phyloP scores from a whole-genome alignment of 225 moss, liverwort and hornwort genomes.

The Pseudisothecium myosuroides region DNA sequence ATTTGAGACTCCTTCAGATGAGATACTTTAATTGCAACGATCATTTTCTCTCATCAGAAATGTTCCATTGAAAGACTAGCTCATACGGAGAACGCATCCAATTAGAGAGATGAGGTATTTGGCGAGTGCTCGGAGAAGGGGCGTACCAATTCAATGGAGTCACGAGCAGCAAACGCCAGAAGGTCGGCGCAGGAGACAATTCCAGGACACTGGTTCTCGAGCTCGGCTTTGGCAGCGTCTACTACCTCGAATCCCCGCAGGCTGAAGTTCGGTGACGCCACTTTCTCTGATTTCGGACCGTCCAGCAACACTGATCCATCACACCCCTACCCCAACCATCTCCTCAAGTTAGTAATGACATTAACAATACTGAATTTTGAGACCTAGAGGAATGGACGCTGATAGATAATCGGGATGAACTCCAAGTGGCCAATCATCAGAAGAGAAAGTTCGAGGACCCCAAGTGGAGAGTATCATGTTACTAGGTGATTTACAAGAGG shows the following conservation, averaged over 20 bases:
- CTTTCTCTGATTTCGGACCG: slow-evolving; percentile 32
- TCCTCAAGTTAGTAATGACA: background rate
- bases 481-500: background rate
- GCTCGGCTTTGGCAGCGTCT: slow-evolving; percentile 25
- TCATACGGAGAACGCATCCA: background rate
- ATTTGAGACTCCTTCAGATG: background rate
- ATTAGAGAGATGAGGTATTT: background rate
- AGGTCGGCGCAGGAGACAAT: slow-evolving; percentile 50
- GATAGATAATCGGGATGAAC: background rate
- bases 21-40: background rate
- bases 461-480: background rate
- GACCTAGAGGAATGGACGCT: background rate
- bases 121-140: background rate
- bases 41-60: background rate
- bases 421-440: background rate
- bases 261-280: slow-evolving; percentile 34
- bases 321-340: slow-evolving; percentile 17
- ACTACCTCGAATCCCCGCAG: slow-evolving; percentile 31
- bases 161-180: slow-evolving; percentile 37
- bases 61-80: background rate
- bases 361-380: background rate
- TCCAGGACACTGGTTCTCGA: slow-evolving; percentile 33
- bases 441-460: too few species aligned
- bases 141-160: slow-evolving; percentile 27
- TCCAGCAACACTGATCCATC: slow-evolving; percentile 47